These are phyloP conservation scores for Amphichorda felina DNA, from an alignment of 2,329 filamentous ascomycete species.

Conservation along the genomic window DNA sequence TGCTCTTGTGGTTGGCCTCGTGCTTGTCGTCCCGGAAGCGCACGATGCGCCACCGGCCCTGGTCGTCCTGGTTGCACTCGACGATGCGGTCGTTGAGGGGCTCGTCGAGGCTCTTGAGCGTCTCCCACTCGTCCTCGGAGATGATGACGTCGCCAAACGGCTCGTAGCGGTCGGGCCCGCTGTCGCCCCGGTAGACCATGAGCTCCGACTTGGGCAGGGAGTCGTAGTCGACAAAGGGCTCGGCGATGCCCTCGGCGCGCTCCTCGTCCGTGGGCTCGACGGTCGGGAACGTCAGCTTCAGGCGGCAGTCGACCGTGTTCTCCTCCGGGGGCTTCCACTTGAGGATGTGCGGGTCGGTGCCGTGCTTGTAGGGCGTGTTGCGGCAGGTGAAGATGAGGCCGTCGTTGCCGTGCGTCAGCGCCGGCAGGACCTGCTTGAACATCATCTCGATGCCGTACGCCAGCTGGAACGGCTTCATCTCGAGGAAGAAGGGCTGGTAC, in stretches of 20 bases:
- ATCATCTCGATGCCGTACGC: constrained; percentile 85
- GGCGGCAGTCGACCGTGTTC: constrained; percentile 87
- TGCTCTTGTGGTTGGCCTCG: constrained; percentile 79
- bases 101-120: constrained; percentile 59
- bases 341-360: constrained; percentile 85
- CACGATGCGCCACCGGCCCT: constrained; percentile 72
- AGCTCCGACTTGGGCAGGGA: constrained; percentile 64
- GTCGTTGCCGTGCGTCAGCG: constrained; percentile 84
- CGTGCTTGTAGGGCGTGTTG: constrained; percentile 72
- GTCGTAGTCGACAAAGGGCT: constrained; percentile 67
- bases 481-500: constrained; percentile 67
- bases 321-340: constrained; percentile 97
- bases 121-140: constrained; percentile 70
- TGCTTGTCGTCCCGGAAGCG: constrained; percentile 88
- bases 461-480: constrained; percentile 83
- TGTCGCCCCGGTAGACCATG: constrained; percentile 53
- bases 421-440: constrained; percentile 77
- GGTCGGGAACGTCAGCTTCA: constrained; percentile 64
- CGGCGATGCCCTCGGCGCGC: constrained; percentile 50
- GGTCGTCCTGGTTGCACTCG: constrained; percentile 73
- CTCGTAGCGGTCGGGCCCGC: constrained; percentile 41
- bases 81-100: constrained; percentile 81
- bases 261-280: constrained; percentile 59
- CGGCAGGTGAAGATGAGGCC: constrained; percentile 97
- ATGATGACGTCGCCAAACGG: constrained; percentile 58